Evolutionary conservation across 2,329 filamentous ascomycete species (phyloP), one percentile per base, ranked within the genome.

Genomic region (Sclerotinia minor): DNA sequence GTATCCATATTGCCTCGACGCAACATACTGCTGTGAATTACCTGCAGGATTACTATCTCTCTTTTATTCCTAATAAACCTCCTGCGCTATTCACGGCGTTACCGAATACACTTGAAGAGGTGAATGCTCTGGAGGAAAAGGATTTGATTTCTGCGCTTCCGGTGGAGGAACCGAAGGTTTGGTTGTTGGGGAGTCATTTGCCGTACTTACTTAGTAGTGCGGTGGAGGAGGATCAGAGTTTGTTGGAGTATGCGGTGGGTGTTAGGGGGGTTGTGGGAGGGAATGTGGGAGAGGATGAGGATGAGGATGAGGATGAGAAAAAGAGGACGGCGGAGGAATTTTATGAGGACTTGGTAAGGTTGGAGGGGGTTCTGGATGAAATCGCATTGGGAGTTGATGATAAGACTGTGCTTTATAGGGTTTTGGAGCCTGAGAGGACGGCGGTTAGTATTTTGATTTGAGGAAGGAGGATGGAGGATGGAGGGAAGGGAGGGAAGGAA

Each of bases 11-110:
- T 57, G 83, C 83, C 7, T 78, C 81, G 1, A 81, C 83, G 0
- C 81, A 81, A 70, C 82, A 84, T 73, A 83, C 79, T 0, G 80
- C 82, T 5, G 79, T 84, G 69, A 84, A 84, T 72, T 84, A 84
- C 71, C 76, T 84, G 0, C 83, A 84, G 69, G 78, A 81, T 69
- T 84, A 82, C 74, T 84, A 84, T 75, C 79, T 82, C 68, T 73
- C 78, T 24, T 83, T 83, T 69, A 81, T 84, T 1, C 65, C 65
- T 19, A 67, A 67, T 38, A 67, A 61, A 35, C 65, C 65, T 5
- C 24, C 55, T 0, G 47, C 55, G 1, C 21, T 67, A 0, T 53
- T 44, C 7, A 3, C 32, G 0, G 24, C 55, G 0, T 26, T 53
- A 1, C 65, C 65, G 1, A 2, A 9, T 0, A 35, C 65, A 2